A percentile compares a stretch with the other conserved stretches of the same genome.
Evolutionary conservation across 495 filamentous ascomycete genomes (phyloP).

Genomic region (Saxispiralis lemnorum): DNA sequence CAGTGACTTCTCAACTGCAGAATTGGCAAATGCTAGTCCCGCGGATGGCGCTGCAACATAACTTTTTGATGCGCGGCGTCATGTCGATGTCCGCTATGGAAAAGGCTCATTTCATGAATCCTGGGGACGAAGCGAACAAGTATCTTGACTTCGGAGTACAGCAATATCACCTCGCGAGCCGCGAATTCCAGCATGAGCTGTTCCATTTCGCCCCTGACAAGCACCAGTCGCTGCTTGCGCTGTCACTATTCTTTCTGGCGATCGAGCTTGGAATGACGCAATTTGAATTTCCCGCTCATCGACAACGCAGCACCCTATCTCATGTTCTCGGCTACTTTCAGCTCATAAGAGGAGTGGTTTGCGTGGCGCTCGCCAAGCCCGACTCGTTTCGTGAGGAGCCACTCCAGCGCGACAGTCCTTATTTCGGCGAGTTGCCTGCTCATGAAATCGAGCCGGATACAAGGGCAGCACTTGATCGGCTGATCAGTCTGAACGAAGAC

Average conservation of each 20-base stretch:
- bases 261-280: background rate
- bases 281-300: background rate
- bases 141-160: background rate
- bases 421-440: background rate
- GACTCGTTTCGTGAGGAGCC: background rate
- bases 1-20: background rate
- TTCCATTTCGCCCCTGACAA: background rate
- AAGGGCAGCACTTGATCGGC: background rate
- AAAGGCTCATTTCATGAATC: background rate
- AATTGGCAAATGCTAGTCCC: constrained; percentile 1
- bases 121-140: background rate
- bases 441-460: background rate
- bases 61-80: background rate
- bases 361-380: background rate
- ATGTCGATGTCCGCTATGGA: background rate
- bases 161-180: background rate
- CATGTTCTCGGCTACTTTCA: background rate
- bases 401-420: background rate
- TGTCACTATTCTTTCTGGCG: background rate
- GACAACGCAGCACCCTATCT: background rate
- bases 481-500: background rate
- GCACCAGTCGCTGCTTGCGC: background rate
- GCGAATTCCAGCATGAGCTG: background rate
- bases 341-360: background rate
- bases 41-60: background rate